phyloP scores from a whole-genome alignment of 2,329 filamentous ascomycete genomes.

The Colletotrichum gigasporum region DNA sequence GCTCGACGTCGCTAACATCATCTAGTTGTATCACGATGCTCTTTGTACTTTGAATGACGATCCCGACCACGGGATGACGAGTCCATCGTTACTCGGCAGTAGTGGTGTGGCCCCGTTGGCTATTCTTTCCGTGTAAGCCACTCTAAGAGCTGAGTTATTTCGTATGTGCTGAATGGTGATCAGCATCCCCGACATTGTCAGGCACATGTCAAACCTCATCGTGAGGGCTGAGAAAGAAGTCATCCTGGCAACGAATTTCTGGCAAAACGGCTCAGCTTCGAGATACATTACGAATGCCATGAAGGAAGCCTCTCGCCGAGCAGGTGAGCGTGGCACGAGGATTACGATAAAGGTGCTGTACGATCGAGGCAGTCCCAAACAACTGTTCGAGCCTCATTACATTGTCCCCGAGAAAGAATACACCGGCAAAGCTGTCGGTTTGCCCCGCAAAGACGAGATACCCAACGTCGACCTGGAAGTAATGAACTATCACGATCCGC shows the following conservation, averaged over 20 bases:
- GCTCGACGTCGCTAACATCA: too few species aligned
- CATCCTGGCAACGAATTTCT: slow-evolving; percentile 79
- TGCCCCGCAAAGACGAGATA: slow-evolving; percentile 72
- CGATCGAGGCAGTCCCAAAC: slow-evolving; percentile 73
- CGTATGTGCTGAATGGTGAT: too few species aligned
- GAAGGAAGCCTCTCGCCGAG: slow-evolving; percentile 73
- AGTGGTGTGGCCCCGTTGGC: slow-evolving; percentile 73
- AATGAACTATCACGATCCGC: slow-evolving; percentile 75
- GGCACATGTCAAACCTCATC: slow-evolving; percentile 82
- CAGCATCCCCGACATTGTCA: slow-evolving; percentile 73
- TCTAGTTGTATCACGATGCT: too few species aligned
- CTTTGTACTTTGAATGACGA: too few species aligned
- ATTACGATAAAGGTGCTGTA: slow-evolving; percentile 80
- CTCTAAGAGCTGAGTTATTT: too few species aligned
- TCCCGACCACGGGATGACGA: slow-evolving; percentile 57
- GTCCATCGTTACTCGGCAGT: slow-evolving; percentile 60
- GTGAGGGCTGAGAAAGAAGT: slow-evolving; percentile 77
- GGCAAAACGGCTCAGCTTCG: slow-evolving; percentile 75
- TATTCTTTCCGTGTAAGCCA: slow-evolving; percentile 67
- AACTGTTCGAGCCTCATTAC: slow-evolving; percentile 73
- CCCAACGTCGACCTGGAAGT: slow-evolving; percentile 78
- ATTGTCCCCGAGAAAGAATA: slow-evolving; percentile 67
- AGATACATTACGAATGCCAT: slow-evolving; percentile 74
- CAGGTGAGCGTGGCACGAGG: slow-evolving; percentile 63
- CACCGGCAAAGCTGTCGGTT: slow-evolving; percentile 62